A percentile compares a stretch with the other conserved stretches of the same genome.
Conservation (phyloP, 495 filamentous ascomycete genomes). For the Emericellopsis terricola region DNA sequence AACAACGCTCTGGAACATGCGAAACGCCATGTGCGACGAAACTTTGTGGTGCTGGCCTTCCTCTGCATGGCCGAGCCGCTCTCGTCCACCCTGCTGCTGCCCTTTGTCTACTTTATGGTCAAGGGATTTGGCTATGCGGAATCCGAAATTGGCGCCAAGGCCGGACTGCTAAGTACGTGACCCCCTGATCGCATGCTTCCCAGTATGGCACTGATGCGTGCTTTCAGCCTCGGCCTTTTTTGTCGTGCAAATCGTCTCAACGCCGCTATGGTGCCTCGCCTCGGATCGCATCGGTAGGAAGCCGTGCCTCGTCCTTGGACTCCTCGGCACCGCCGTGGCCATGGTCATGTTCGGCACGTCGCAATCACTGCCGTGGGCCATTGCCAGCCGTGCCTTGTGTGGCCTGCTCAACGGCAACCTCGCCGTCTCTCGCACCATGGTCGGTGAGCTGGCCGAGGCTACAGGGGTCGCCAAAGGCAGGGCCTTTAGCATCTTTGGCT, state of each 20-base stretch:
- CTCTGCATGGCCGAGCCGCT: neutral
- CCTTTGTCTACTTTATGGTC: neutral
- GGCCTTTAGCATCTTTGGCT: neutral
- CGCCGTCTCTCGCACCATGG: neutral
- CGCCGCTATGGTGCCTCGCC: neutral
- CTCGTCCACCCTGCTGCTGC: neutral
- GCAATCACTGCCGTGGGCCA: neutral
- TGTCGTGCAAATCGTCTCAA: neutral
- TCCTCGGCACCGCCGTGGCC: neutral
- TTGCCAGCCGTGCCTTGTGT: neutral
- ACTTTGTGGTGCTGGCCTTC: neutral
- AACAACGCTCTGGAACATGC: no score
- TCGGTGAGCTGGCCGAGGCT: neutral
- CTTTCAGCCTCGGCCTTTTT: neutral
- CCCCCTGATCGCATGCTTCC: neutral
- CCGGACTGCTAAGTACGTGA: neutral
- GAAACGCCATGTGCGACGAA: neutral
- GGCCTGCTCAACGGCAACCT: neutral
- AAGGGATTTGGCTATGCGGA: neutral
- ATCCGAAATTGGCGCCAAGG: neutral
- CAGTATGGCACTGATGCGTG: neutral
- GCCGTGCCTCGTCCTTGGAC: neutral
- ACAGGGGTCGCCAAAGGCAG: neutral
- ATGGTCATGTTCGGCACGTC: neutral
- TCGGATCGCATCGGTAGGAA: neutral